phyloP scores from a whole-genome alignment of 306 rosid genomes.

The Boehmeria nivea region DNA sequence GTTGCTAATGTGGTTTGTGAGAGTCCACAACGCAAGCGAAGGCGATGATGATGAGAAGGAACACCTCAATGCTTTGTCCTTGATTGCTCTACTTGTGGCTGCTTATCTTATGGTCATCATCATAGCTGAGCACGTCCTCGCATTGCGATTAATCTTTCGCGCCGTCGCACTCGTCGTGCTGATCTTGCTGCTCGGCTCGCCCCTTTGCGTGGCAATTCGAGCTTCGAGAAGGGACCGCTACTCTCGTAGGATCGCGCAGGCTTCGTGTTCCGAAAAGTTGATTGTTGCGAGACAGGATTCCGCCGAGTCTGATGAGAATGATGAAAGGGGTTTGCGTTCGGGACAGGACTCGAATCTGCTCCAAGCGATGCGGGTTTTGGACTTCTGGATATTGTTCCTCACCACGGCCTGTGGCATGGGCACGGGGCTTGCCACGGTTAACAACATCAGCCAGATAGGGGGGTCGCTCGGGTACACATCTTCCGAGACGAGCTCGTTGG shows the following conservation, averaged over 20 bases:
- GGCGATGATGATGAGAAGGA: slow-evolving; percentile 16
- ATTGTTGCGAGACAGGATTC: not conserved
- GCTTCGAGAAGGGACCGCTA: slow-evolving; percentile 19
- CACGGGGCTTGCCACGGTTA: slow-evolving; percentile 22
- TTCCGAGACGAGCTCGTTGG: slow-evolving; percentile 14
- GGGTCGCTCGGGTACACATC: slow-evolving; percentile 13
- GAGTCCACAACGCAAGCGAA: slow-evolving; percentile 12
- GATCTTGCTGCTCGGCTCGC: slow-evolving; percentile 12
- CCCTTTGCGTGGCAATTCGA: slow-evolving; percentile 20
- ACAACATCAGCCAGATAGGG: slow-evolving; percentile 25
- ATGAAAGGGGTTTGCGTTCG: slow-evolving; percentile 4
- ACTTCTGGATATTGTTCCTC: slow-evolving; percentile 30
- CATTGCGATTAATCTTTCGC: slow-evolving; percentile 3
- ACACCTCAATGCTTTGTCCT: slow-evolving; percentile 4
- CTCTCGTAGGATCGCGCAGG: slow-evolving; percentile 3
- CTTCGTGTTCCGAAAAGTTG: slow-evolving; percentile 1
- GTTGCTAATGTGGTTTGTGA: slow-evolving; percentile 28
- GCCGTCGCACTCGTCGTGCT: slow-evolving; percentile 14
- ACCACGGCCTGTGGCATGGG: slow-evolving; percentile 28
- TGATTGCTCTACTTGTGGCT: slow-evolving; percentile 19
- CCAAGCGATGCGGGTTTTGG: slow-evolving; percentile 12
- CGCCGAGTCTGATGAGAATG: not conserved
- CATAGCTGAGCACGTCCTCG: slow-evolving; percentile 8
- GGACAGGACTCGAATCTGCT: slow-evolving; percentile 14
- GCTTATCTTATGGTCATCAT: slow-evolving; percentile 17